A percentile compares a stretch with the other conserved stretches of the same genome.
Conservation (phyloP, 2,329 filamentous ascomycete genomes). For the Juglanconis sp. region DNA sequence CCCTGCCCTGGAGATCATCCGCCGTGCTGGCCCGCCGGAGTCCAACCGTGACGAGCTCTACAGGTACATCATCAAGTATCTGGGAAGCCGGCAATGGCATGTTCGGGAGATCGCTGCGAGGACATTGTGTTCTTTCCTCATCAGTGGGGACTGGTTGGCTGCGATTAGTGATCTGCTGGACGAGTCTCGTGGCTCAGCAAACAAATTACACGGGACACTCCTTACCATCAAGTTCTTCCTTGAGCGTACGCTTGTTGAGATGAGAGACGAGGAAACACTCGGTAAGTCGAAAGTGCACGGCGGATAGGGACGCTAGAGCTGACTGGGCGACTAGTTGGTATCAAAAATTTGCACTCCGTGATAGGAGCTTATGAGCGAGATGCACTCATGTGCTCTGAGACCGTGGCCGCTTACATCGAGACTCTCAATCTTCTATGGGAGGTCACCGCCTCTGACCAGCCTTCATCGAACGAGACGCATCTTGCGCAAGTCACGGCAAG, state of each 20-base stretch:
- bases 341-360: conserved; percentile 3
- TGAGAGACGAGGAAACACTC: neutral
- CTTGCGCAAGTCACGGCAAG: neutral
- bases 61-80: conserved; percentile 56
- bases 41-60: conserved; percentile 53
- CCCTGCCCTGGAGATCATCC: conserved; percentile 77
- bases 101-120: conserved; percentile 77
- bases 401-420: conserved; percentile 45
- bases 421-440: conserved; percentile 40
- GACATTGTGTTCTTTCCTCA: conserved; percentile 63
- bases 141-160: conserved; percentile 47
- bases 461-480: neutral
- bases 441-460: neutral
- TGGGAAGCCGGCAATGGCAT: conserved; percentile 73
- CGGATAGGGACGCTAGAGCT: neutral
- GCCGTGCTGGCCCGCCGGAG: conserved; percentile 65
- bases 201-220: conserved; percentile 57
- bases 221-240: conserved; percentile 55
- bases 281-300: neutral
- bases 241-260: conserved; percentile 43
- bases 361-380: conserved; percentile 9
- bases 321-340: neutral
- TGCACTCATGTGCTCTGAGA: conserved; percentile 32
- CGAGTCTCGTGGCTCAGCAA: conserved; percentile 36
- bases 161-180: conserved; percentile 36